phyloP scores from a whole-genome alignment of 2,329 filamentous ascomycete genomes.

The Monosporascus sp. region DNA sequence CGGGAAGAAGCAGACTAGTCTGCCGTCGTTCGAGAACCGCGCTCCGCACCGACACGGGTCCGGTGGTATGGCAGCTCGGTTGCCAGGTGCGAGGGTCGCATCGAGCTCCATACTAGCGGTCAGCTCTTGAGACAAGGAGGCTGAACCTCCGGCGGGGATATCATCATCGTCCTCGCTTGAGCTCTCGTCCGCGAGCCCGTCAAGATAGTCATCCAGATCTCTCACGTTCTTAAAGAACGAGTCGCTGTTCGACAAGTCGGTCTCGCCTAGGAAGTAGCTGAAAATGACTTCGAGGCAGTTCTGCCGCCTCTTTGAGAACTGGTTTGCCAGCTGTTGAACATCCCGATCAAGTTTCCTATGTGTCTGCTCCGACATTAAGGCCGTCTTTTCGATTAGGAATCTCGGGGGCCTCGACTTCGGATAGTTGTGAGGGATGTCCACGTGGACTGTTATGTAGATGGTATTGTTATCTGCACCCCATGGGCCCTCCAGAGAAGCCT shows the following conservation, averaged over 20 bases:
- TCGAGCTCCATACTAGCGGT: slow-evolving; percentile 48
- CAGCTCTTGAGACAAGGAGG: slow-evolving; percentile 58
- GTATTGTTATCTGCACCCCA: slow-evolving; percentile 53
- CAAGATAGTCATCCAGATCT: slow-evolving; percentile 54
- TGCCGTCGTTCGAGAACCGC: slow-evolving; percentile 56
- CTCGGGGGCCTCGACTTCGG: slow-evolving; percentile 51
- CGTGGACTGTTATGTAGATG: slow-evolving; percentile 58
- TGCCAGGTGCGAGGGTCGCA: slow-evolving; percentile 45
- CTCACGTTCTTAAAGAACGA: slow-evolving; percentile 59
- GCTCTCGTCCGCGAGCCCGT: slow-evolving; percentile 63
- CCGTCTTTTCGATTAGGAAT: slow-evolving; percentile 57
- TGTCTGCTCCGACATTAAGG: slow-evolving; percentile 53
- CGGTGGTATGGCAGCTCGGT: slow-evolving; percentile 49
- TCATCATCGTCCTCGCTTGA: slow-evolving; percentile 73
- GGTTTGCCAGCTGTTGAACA: slow-evolving; percentile 49
- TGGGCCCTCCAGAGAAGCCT: slow-evolving; percentile 58
- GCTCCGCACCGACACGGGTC: slow-evolving; percentile 55
- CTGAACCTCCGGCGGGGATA: slow-evolving; percentile 46
- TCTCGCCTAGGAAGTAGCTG: slow-evolving; percentile 58
- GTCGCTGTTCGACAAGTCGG: slow-evolving; percentile 54
- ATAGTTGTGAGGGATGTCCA: slow-evolving; percentile 55
- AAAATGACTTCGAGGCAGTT: slow-evolving; percentile 59
- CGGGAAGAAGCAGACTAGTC: slow-evolving; percentile 62
- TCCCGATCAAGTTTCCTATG: slow-evolving; percentile 49
- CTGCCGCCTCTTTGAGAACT: slow-evolving; percentile 51